These are phyloP conservation scores for Entonaema liquescens DNA, from an alignment of 495 filamentous ascomycete species.

Conservation along the genomic window DNA sequence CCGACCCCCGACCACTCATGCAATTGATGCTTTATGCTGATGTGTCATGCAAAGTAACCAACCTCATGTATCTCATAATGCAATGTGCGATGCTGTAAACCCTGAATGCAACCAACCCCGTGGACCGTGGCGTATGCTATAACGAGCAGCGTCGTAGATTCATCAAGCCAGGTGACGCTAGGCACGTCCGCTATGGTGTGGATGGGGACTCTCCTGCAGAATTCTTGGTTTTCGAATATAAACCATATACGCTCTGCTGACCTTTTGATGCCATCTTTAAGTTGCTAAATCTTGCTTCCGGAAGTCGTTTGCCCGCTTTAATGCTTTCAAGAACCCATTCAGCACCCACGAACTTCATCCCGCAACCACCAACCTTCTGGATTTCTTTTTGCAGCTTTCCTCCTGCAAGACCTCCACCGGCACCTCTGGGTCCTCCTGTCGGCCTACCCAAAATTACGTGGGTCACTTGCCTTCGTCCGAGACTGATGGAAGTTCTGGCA, in stretches of 20 bases:
- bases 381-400: slow-evolving; percentile 88
- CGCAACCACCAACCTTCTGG: slow-evolving; percentile 64
- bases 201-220: slow-evolving; percentile 3
- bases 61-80: slow-evolving; percentile 30
- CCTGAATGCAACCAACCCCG: slow-evolving; percentile 30
- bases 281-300: slow-evolving; percentile 74
- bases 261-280: slow-evolving; percentile 66
- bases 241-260: slow-evolving; percentile 68
- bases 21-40: slow-evolving; percentile 33
- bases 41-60: slow-evolving; percentile 41
- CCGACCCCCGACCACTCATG: slow-evolving; percentile 14
- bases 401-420: slow-evolving; percentile 81
- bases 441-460: slow-evolving; percentile 83
- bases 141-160: slow-evolving; percentile 17
- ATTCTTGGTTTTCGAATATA: slow-evolving; percentile 50
- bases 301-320: slow-evolving; percentile 73
- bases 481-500: slow-evolving; percentile 69
- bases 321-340: slow-evolving; percentile 90
- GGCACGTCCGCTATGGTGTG: neutral
- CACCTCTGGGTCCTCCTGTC: slow-evolving; percentile 54
- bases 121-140: slow-evolving; percentile 7
- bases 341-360: slow-evolving; percentile 81
- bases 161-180: slow-evolving; percentile 9
- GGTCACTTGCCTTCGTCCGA: slow-evolving; percentile 77
- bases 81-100: slow-evolving; percentile 29